A percentile compares a stretch with the other conserved stretches of the same genome.
phyloP scores from a whole-genome alignment of 73 alveolate genomes.

The Symbiodinium natans region DNA sequence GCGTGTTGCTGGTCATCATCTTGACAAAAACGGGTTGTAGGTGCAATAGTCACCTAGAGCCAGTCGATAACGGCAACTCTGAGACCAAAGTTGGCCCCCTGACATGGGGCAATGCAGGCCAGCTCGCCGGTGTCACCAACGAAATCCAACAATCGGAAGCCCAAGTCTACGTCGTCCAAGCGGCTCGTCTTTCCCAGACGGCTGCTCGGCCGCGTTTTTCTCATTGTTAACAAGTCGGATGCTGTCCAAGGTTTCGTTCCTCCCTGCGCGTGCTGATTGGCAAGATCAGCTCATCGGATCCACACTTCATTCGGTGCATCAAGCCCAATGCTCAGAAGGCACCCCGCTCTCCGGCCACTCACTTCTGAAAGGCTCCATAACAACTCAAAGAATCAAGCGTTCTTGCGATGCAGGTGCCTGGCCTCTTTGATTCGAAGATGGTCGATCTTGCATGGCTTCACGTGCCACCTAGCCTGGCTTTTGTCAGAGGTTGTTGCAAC shows the following conservation, averaged over 20 bases:
- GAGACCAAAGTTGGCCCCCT: too few species aligned
- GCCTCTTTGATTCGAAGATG: conserved; percentile 31
- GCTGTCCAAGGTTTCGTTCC: conserved; percentile 32
- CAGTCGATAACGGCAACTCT: too few species aligned
- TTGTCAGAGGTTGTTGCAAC: too few species aligned
- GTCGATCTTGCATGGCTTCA: neutral
- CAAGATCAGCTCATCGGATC: conserved; percentile 49
- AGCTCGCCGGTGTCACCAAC: neutral
- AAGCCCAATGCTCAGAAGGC: conserved; percentile 87
- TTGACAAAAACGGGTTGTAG: too few species aligned
- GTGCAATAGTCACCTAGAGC: too few species aligned
- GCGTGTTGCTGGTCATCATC: too few species aligned
- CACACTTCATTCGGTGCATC: conserved; percentile 79
- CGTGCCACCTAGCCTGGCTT: too few species aligned
- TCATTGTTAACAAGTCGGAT: too few species aligned
- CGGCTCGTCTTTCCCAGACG: neutral
- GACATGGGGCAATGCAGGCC: too few species aligned
- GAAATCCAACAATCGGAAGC: conserved; percentile 6
- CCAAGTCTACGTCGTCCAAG: conserved; percentile 66
- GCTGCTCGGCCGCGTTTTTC: neutral
- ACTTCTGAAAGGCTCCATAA: neutral
- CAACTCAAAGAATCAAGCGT: neutral
- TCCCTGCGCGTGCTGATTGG: conserved; percentile 43
- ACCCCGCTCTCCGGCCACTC: neutral
- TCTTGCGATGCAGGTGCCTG: conserved; percentile 24